These are phyloP conservation scores for Rusavskia elegans DNA, from an alignment of 495 filamentous ascomycete species.

Conservation along the genomic window DNA sequence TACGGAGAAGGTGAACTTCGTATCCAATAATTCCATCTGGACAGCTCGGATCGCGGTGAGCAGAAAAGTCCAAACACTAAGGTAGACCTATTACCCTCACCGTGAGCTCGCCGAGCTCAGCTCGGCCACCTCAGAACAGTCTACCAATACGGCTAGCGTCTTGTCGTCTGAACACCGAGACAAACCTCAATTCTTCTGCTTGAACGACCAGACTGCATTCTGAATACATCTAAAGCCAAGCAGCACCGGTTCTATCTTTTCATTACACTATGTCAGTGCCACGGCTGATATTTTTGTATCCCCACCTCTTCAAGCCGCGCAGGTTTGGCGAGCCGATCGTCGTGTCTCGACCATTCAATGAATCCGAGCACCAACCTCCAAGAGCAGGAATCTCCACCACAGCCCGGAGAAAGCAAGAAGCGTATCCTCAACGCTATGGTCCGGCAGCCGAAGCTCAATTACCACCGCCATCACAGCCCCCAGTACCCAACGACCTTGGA, in stretches of 20 bases:
- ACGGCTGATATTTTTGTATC: constrained; percentile 61
- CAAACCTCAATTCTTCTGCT: too few relatives aligned
- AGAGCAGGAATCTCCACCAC: constrained; percentile 24
- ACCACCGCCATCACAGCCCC: constrained; percentile 18
- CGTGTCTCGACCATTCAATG: constrained; percentile 12
- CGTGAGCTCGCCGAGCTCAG: too few relatives aligned
- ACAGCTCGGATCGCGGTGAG: too few relatives aligned
- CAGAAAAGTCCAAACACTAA: too few relatives aligned
- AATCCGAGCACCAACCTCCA: constrained; percentile 6
- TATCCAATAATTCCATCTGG: too few relatives aligned
- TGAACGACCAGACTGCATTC: too few relatives aligned
- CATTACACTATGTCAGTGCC: constrained; percentile 41
- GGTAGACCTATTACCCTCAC: too few relatives aligned
- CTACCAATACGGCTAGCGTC: too few relatives aligned
- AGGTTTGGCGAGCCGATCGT: constrained; percentile 23
- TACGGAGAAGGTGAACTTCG: too few relatives aligned
- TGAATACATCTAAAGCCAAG: too few relatives aligned
- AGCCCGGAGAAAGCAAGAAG: constrained; percentile 23
- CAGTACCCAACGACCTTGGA: constrained; percentile 1
- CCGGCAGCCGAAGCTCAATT: constrained; percentile 30
- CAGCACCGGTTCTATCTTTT: neutral
- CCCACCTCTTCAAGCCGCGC: constrained; percentile 40
- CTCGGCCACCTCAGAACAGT: too few relatives aligned
- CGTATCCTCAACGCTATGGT: constrained; percentile 35
- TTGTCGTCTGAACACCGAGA: too few relatives aligned